phyloP scores from a whole-genome alignment of 225 moss, liverwort and hornwort genomes.

The Physcomitrium patens region DNA sequence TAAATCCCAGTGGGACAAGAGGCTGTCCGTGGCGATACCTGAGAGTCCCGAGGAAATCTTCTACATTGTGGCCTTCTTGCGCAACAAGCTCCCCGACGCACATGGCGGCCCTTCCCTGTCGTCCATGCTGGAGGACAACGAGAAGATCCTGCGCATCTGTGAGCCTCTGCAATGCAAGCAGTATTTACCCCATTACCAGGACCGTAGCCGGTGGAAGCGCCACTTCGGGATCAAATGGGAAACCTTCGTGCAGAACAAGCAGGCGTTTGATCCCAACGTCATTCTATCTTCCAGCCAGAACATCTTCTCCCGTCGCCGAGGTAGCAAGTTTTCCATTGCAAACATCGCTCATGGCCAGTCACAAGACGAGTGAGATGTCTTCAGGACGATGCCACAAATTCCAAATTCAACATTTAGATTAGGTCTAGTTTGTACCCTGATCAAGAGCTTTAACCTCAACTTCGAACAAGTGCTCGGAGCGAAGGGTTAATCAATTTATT shows the following conservation, averaged over 20 bases:
- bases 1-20: conserved; percentile 45
- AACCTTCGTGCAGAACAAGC: conserved; percentile 27
- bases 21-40: conserved; percentile 17
- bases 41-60: conserved; percentile 20
- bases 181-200: conserved; percentile 26
- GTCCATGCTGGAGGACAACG: conserved; percentile 12
- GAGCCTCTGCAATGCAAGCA: conserved; percentile 26
- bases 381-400: no score
- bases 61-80: conserved; percentile 30
- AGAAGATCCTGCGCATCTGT: conserved; percentile 17
- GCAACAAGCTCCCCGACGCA: conserved; percentile 14
- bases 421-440: no score
- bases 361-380: no score
- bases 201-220: conserved; percentile 19
- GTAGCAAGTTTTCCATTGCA: background rate
- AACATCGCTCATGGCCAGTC: no score
- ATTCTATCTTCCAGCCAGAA: conserved; percentile 35
- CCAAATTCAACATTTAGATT: no score
- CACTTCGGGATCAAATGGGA: conserved; percentile 37
- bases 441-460: no score
- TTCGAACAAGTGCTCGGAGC: no score
- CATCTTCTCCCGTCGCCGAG: conserved; percentile 16
- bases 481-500: no score
- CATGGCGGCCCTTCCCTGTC: background rate
- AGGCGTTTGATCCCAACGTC: conserved; percentile 26